phyloP scores from a whole-genome alignment of 192 early-diverging fungal species.

The Podila epicladia region DNA sequence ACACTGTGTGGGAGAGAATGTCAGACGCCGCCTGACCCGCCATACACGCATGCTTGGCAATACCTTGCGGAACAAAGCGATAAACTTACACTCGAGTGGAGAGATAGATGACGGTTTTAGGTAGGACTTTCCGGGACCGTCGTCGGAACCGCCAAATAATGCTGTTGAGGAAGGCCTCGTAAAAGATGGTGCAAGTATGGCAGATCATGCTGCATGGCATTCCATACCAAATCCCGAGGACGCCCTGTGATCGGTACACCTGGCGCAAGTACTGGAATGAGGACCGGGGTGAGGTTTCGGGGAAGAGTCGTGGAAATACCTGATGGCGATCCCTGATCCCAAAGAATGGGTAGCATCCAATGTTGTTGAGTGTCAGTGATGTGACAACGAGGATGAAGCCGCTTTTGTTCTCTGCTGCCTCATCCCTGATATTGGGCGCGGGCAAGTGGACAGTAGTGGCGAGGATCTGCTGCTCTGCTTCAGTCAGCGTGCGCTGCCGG shows the following conservation, averaged over 20 bases:
- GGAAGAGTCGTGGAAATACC: constrained; percentile 41
- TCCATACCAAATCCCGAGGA: constrained; percentile 50
- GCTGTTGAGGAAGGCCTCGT: constrained; percentile 50
- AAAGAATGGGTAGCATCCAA: constrained; percentile 51
- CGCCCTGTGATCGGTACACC: constrained; percentile 43
- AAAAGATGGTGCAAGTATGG: constrained; percentile 51
- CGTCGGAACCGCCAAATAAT: constrained; percentile 37
- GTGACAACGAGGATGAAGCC: constrained; percentile 46
- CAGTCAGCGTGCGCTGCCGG: constrained; percentile 13
- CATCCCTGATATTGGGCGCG: constrained; percentile 24
- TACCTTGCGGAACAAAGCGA: too few relatives aligned
- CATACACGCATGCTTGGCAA: too few relatives aligned
- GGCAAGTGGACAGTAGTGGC: constrained; percentile 40
- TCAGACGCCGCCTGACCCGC: too few relatives aligned
- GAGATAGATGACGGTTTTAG: constrained; percentile 36
- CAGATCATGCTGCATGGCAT: constrained; percentile 53
- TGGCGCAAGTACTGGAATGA: constrained; percentile 41
- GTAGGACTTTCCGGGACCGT: constrained; percentile 29
- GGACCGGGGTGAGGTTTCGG: constrained; percentile 43
- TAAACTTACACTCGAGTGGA: constrained; percentile 31
- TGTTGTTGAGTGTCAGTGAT: constrained; percentile 48
- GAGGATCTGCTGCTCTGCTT: constrained; percentile 38
- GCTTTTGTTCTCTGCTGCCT: constrained; percentile 42
- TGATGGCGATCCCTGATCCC: constrained; percentile 46
- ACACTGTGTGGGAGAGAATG: constrained; percentile 1